phyloP scores from a whole-genome alignment of 116 monocot genomes.

The Zostera marina region DNA sequence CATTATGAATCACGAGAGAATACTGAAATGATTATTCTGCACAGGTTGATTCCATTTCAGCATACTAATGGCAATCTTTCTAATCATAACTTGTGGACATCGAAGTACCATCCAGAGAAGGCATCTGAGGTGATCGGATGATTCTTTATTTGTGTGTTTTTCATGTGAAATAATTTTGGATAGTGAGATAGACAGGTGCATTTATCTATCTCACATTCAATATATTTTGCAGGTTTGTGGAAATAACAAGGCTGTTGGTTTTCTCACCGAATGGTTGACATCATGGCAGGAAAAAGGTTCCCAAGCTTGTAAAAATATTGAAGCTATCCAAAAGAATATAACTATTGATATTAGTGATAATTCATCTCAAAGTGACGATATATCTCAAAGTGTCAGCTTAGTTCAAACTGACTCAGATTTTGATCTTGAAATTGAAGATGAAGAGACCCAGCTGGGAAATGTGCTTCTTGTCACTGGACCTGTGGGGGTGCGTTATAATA shows the following conservation, averaged over 20 bases:
- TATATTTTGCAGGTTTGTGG: slow-evolving; percentile 66
- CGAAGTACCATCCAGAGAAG: slow-evolving; percentile 76
- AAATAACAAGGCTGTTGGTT: slow-evolving; percentile 43
- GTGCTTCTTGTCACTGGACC: slow-evolving; percentile 86
- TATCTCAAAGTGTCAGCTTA: slow-evolving; percentile 9
- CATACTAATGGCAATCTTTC: slow-evolving; percentile 8
- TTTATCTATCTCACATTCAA: slow-evolving; percentile 1
- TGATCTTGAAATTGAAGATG: slow-evolving; percentile 49
- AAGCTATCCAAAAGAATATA: slow-evolving; percentile 7
- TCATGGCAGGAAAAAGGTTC: slow-evolving; percentile 50
- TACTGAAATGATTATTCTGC: background rate
- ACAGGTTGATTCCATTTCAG: slow-evolving; percentile 1
- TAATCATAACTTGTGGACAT: slow-evolving; percentile 59
- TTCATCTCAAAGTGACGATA: slow-evolving; percentile 16
- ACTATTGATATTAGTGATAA: slow-evolving; percentile 14
- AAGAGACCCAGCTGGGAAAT: slow-evolving; percentile 30
- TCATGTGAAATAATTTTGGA: background rate
- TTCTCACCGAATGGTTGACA: slow-evolving; percentile 65
- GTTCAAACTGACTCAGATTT: slow-evolving; percentile 26
- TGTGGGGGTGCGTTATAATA: slow-evolving; percentile 44
- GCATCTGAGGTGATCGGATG: slow-evolving; percentile 39
- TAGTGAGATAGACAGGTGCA: background rate
- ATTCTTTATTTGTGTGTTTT: background rate
- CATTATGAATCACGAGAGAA: background rate
- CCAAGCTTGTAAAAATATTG: slow-evolving; percentile 13